Conservation (phyloP, 306 rosid species). For the Adenanthera pavonina region DNA sequence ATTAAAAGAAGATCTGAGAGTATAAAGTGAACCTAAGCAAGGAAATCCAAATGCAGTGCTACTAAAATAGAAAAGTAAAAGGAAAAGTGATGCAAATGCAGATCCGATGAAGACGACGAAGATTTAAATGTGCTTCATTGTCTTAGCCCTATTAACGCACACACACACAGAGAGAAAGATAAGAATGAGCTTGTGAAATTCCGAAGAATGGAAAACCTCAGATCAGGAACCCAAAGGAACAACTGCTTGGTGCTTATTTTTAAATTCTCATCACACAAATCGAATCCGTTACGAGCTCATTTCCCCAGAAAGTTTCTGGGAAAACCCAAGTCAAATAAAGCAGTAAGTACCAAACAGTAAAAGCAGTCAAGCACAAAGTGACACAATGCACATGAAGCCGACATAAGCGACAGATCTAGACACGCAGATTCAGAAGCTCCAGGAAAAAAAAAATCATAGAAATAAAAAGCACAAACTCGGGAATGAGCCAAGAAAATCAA, state of each 20-base stretch:
- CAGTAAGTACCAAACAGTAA: not conserved
- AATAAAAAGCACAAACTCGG: not conserved
- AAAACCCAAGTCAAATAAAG: conserved; percentile 40
- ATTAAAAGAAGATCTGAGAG: conserved; percentile 45
- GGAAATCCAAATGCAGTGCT: conserved; percentile 40
- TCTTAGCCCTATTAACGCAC: not conserved
- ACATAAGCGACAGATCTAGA: conserved; percentile 64
- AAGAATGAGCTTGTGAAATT: not conserved
- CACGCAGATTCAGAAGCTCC: conserved; percentile 35
- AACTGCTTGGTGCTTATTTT: not conserved
- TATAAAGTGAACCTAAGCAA: conserved; percentile 4
- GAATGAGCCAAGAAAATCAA: conserved; percentile 1
- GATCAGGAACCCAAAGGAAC: conserved; percentile 35
- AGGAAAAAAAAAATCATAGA: not conserved
- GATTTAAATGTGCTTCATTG: conserved; percentile 5
- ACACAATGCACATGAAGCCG: conserved; percentile 46
- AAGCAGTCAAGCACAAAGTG: conserved; percentile 39
- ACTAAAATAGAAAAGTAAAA: not conserved
- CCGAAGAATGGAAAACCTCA: conserved; percentile 29
- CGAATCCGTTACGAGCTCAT: not conserved
- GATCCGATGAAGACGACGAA: conserved; percentile 1
- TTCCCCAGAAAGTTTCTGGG: conserved; percentile 33
- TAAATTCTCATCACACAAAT: not conserved
- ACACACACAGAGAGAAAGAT: not conserved
- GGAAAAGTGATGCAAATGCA: not conserved